Conservation (phyloP, 306 rosid species). For the Oemleria cerasiformis region DNA sequence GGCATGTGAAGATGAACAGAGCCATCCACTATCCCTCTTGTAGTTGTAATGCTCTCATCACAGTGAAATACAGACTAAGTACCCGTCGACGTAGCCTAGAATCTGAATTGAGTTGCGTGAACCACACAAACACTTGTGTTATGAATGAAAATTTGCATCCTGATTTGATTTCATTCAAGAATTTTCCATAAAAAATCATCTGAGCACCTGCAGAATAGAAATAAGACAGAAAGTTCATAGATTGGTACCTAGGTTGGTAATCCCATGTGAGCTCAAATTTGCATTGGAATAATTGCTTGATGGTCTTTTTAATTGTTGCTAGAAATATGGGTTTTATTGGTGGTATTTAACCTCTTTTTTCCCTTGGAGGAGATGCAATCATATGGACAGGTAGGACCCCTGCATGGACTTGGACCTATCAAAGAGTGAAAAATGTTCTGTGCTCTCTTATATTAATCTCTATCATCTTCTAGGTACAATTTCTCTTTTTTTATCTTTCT, state of each 20-base stretch:
- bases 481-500: slow-evolving; percentile 3
- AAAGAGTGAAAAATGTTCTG: background rate
- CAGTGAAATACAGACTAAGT: no score
- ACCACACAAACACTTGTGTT: no score
- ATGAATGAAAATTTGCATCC: background rate
- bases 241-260: background rate
- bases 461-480: slow-evolving; percentile 9
- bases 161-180: background rate
- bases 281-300: background rate
- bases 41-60: no score
- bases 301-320: background rate
- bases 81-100: no score
- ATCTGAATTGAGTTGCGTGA: no score
- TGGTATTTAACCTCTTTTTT: background rate
- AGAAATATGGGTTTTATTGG: background rate
- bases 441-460: background rate
- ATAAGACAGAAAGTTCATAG: background rate
- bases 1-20: slow-evolving; percentile 11
- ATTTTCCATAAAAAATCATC: background rate
- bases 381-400: background rate
- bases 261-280: slow-evolving; percentile 10
- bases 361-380: background rate
- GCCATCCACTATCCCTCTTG: background rate
- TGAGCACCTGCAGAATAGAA: background rate
- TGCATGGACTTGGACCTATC: slow-evolving; percentile 2